phyloP scores from a whole-genome alignment of 257 asterid genomes.

The Fraxinus excelsior region DNA sequence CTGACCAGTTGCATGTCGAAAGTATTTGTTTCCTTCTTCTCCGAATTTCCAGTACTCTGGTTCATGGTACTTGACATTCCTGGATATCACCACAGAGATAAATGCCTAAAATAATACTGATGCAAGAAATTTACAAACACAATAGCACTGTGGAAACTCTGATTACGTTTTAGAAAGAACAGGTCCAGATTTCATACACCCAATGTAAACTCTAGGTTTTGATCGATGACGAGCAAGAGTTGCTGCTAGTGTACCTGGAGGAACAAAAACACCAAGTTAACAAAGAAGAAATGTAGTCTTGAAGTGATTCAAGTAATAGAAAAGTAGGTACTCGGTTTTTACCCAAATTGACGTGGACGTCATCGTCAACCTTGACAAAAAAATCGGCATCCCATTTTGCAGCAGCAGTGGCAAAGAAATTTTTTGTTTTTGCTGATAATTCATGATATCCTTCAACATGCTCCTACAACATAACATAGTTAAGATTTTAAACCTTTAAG shows the following conservation, averaged over 20 bases:
- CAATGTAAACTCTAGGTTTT: conserved; percentile 86
- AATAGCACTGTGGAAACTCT: conserved; percentile 11
- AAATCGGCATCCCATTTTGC: conserved; percentile 98
- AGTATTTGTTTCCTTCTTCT: conserved; percentile 93
- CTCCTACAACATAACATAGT: conserved; percentile 48
- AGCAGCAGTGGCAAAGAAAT: conserved; percentile 85
- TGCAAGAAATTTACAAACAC: conserved; percentile 6
- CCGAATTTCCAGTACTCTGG: conserved; percentile 99
- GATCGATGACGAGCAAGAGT: conserved; percentile 91
- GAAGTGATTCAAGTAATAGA: conserved; percentile 55
- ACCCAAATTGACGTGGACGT: conserved; percentile 94
- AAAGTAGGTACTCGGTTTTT: conserved; percentile 36
- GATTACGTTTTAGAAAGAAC: conserved; percentile 88
- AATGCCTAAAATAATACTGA: background rate
- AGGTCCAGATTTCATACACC: conserved; percentile 99
- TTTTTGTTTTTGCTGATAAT: conserved; percentile 91
- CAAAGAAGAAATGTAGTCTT: background rate
- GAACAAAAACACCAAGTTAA: conserved; percentile 14
- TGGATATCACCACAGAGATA: conserved; percentile 28
- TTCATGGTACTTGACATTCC: conserved; percentile 92
- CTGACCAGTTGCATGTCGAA: conserved; percentile 98
- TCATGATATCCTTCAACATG: conserved; percentile 98
- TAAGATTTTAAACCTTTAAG: background rate
- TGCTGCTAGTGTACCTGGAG: conserved; percentile 82
- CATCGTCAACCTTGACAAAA: conserved; percentile 95